Conservation (phyloP, 495 filamentous ascomycete genomes). For the Lepraria neglecta region DNA sequence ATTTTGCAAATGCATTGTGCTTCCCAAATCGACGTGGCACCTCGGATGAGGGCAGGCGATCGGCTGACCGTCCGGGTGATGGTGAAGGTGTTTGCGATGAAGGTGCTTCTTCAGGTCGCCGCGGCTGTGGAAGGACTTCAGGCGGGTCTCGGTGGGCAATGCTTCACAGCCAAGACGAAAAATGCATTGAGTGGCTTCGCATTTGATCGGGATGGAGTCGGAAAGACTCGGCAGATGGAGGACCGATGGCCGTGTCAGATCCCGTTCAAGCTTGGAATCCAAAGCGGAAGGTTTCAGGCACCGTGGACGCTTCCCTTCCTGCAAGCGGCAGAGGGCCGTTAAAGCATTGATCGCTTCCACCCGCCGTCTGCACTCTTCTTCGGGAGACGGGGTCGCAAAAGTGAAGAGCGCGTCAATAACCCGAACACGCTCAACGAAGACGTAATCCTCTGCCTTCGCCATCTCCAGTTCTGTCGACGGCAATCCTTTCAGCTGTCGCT, state of each 20-base stretch:
- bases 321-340: slow-evolving; percentile 4
- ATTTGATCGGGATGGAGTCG: slow-evolving; percentile 17
- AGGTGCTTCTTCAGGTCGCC: slow-evolving; percentile 22
- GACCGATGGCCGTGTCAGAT: not conserved
- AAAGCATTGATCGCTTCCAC: slow-evolving; percentile 16
- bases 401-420: slow-evolving; percentile 12
- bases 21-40: not conserved
- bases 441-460: not conserved
- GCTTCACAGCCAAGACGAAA: slow-evolving; percentile 17
- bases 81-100: slow-evolving; percentile 21
- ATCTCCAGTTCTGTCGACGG: not conserved
- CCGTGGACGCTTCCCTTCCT: slow-evolving; percentile 11
- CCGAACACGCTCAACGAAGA: not conserved
- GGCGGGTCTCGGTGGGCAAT: not conserved
- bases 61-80: slow-evolving; percentile 18
- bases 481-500: slow-evolving; percentile 29
- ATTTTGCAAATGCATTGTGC: not conserved
- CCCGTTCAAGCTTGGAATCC: slow-evolving; percentile 8
- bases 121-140: slow-evolving; percentile 12
- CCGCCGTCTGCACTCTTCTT: slow-evolving; percentile 13
- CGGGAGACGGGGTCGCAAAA: slow-evolving; percentile 13
- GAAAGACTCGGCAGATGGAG: slow-evolving; percentile 1
- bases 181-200: slow-evolving; percentile 15
- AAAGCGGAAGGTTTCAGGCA: not conserved
- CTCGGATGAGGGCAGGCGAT: slow-evolving; percentile 9